Base-by-base conservation (phyloP, 352 stramenopile species). In the Phytophthora boehmeriae region DNA sequence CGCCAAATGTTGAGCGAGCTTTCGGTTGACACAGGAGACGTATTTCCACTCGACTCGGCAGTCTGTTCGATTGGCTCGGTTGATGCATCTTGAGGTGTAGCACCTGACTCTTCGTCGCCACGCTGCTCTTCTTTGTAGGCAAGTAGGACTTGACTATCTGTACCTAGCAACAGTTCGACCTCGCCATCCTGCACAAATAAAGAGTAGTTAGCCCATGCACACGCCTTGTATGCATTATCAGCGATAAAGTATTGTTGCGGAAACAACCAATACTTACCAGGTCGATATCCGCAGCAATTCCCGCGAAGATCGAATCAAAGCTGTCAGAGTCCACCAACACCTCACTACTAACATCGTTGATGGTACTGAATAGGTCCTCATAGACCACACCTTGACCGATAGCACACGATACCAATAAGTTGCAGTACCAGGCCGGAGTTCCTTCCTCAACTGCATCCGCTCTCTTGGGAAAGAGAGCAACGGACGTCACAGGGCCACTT, bases 271-370 rank as follows among this genome's bases (percentile, higher is more conserved):
- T 17, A 16, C 73, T 51, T 73, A 92, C 83, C 66, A 90, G 38
- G 28, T 91, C 78, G 36, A 91, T 74, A 34, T 93, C 83, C n/a
- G 63, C 74, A 19, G 64, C 59, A 22, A 78, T 58, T 2, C 68
- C 70, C 0, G 74, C 78, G 46, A 90, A 88, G 47, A 93, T 83
- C 3, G 78, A 87, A 45, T 89, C 81, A 38, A 88, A 91, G 8
- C 62, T 58, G 35, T 89, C 74, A 0, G 81, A 90, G 17, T 76
- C 74, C 11, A 57, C 19, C 5, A 93, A 53, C 20, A 71, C 46
- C 23, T 75, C 68, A 13, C 66, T 59, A n/a, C 44, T 38, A n/a
- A 41, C 39, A 13, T 41, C 25, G 10, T 76, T 42, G 20, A 13
- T 44, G 25, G 49, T 50, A 28, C 27, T 58, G 44, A 81, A 87